Base-by-base conservation (phyloP, 257 asterid genomes). In the Petrea volubilis region DNA sequence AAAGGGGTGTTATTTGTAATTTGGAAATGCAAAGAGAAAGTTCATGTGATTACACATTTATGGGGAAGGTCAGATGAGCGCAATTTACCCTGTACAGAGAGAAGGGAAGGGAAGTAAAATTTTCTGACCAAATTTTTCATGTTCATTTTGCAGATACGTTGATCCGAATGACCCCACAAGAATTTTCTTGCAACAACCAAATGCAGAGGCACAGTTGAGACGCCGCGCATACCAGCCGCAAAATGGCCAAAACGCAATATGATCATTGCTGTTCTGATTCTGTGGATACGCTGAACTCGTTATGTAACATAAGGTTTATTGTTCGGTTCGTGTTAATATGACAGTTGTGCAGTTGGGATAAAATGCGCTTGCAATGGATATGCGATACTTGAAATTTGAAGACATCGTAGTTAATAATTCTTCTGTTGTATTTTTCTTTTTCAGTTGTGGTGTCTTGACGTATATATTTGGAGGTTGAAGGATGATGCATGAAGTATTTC, bases 161-260 rank as follows among this genome's bases (percentile, higher is more conserved):
- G 99, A 94, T 66, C 99, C 99, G 0, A 94, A 87, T 47, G 97
- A 94, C 68, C 99, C 99, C 20, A 91, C 97, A 4, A 91, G 73
- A 72, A 91, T 94, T 71, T 94, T 84, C 87, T 81, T 94, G 88
- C 99, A 94, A 85, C 97, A 94, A 84, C 99, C 99, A 24, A 89
- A 79, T 64, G 64, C 87, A 5, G 95, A 91, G 67, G 76, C 93
- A 5, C 97, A 94, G 81, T 66, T 94, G 84, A 84, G 99, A 70
- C 99, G 99, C 33, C 96, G 97, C 57, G 79, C 95, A 0, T 94
- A 91, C 93, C 90, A 84, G 67, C 72, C 93, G 3, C 78, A 71
- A 3, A 74, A 79, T 65, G 55, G 84, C 8, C 86, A 77, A 34
- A 75, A 76, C 63, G 38, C 43, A 3, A 78, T 82, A 67, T 77